phyloP scores from a whole-genome alignment of 768 basidiomycete species.

The Termitomyces sp. region DNA sequence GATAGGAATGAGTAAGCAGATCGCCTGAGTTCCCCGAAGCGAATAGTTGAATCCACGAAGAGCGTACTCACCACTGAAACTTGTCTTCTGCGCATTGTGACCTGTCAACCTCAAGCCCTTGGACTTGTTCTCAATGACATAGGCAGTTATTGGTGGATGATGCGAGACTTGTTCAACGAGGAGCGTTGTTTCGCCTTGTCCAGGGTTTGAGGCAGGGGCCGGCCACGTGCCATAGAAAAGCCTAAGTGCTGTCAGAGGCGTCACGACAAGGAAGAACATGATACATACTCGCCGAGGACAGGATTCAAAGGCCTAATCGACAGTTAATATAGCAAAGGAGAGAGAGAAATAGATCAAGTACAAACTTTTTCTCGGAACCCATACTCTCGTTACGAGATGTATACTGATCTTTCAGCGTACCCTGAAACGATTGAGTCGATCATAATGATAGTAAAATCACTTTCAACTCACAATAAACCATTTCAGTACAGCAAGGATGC shows the following conservation, averaged over 20 bases:
- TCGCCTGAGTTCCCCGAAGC: too few relatives aligned
- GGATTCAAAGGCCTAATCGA: constrained; percentile 83
- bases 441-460: neutral
- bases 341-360: neutral
- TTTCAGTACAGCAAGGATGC: constrained; percentile 76
- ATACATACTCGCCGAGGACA: constrained; percentile 82
- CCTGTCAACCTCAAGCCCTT: constrained; percentile 79
- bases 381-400: constrained; percentile 92
- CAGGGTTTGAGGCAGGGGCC: constrained; percentile 34
- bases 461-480: constrained; percentile 85
- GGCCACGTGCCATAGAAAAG: constrained; percentile 92
- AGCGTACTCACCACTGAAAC: constrained; percentile 63
- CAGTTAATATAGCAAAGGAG: neutral
- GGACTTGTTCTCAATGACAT: constrained; percentile 76
- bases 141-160: constrained; percentile 87
- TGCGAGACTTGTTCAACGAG: constrained; percentile 97
- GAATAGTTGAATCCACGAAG: neutral
- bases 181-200: constrained; percentile 77
- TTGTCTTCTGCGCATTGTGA: constrained; percentile 94
- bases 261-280: neutral
- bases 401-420: constrained; percentile 93
- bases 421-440: constrained; percentile 31
- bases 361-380: constrained; percentile 97
- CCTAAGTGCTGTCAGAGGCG: constrained; percentile 30
- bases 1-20: neutral